Conservation (phyloP, 352 stramenopile genomes). For the Bremia lactucae region DNA sequence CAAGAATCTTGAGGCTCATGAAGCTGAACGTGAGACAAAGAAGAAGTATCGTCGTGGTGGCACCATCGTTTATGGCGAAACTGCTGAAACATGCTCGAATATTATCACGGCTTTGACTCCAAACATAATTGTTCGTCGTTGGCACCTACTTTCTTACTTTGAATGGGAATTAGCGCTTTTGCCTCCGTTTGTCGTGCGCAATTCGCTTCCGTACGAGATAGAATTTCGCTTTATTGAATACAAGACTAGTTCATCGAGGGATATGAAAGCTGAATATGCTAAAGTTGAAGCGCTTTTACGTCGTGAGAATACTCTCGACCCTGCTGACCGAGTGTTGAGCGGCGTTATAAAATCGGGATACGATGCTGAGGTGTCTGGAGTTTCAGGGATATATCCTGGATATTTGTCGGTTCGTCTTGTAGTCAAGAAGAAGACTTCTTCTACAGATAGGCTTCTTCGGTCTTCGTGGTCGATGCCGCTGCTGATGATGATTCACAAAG, state of each 20-base stretch:
- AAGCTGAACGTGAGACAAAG: conserved; percentile 33
- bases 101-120: conserved; percentile 60
- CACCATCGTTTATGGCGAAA: conserved; percentile 68
- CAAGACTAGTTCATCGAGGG: conserved; percentile 37
- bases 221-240: conserved; percentile 84
- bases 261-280: conserved; percentile 43
- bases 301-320: conserved; percentile 17
- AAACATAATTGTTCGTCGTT: conserved; percentile 66
- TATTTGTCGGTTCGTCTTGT: conserved; percentile 66
- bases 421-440: conserved; percentile 22
- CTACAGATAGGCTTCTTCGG: conserved; percentile 18
- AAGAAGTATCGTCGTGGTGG: conserved; percentile 45
- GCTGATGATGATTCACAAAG: conserved; percentile 72
- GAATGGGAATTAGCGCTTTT: conserved; percentile 74
- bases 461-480: conserved; percentile 77
- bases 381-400: conserved; percentile 54
- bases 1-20: conserved; percentile 45
- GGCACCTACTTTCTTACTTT: conserved; percentile 62
- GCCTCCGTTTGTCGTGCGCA: conserved; percentile 77
- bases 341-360: conserved; percentile 57
- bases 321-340: conserved; percentile 29
- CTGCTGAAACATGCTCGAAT: conserved; percentile 62
- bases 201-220: conserved; percentile 75
- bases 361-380: conserved; percentile 62
- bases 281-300: conserved; percentile 51